Base-by-base conservation (phyloP, 2,329 filamentous ascomycete genomes). In the Acephala macrosclerotiorum region DNA sequence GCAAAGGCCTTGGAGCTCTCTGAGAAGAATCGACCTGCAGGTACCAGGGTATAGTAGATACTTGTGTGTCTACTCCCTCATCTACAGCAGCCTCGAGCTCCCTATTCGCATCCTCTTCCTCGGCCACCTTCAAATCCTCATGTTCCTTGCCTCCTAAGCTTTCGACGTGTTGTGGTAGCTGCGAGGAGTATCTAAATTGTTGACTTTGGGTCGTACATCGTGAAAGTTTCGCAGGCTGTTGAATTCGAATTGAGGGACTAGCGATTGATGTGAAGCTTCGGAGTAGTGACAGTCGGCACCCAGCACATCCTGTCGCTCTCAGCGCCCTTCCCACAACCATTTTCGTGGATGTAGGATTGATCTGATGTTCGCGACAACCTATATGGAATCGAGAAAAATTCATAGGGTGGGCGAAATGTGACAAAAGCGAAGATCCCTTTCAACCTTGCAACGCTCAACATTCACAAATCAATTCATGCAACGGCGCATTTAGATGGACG, bases 41-140 rank as follows among this genome's bases (percentile, higher is more conserved):
- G 78, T 97, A 98, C 96, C 96, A 98, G 6, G 92, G 92, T 8
- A 88, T 63, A 20, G 68, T 49, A n/a, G 73, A 68, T 12, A 55
- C 63, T 60, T 53, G 64, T 55, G 47, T 60, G 8, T 61, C 47
- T 29, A 65, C 59, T 47, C 38, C n/a, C 36, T 35, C 65, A 14
- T 59, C 56, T 20, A 1, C 53, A 60, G 26, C 25, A 25, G 60
- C 47, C 26, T 67, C 59, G 12, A 55, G 49, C 64, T 71, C 68
- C 35, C 70, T 57, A 18, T 68, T 65, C 57, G 66, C 67, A 20
- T 66, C 60, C 64, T 72, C 67, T 4, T 67, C 59, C 14, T 62
- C 58, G 7, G 51, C 2, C 9, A 59, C 25, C 9, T 64, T 42
- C 16, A 65, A 40, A 20, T 33, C 16, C 40, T 61, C 58, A 29